phyloP scores from a whole-genome alignment of 768 basidiomycete species.

The Stropharia rugosoannulata region DNA sequence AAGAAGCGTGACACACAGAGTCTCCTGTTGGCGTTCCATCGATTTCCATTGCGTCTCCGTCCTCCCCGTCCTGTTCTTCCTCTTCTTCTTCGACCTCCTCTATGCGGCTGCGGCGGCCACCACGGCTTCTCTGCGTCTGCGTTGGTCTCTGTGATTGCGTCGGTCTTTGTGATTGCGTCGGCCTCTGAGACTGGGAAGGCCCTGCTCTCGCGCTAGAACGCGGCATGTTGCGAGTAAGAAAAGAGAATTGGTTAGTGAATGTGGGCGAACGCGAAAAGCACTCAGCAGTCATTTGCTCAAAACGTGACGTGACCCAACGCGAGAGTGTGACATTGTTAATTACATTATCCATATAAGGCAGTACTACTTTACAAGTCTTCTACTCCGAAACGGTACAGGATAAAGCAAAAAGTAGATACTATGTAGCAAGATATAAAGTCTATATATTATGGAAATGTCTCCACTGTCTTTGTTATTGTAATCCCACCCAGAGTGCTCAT shows the following conservation, averaged over 20 bases:
- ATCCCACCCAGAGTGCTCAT: conserved; percentile 2
- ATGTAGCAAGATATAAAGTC: not conserved
- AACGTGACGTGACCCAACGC: conserved; percentile 12
- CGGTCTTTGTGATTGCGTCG: conserved; percentile 35
- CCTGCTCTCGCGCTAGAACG: conserved; percentile 38
- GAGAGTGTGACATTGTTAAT: not conserved
- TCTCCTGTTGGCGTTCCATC: conserved; percentile 28
- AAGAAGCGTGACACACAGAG: conserved; percentile 17
- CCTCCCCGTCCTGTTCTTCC: conserved; percentile 29
- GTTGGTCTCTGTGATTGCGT: conserved; percentile 39
- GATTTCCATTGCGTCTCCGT: conserved; percentile 33
- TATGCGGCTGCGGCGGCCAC: conserved; percentile 19
- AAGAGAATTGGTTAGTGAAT: not conserved
- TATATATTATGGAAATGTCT: not conserved
- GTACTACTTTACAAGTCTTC: too few species aligned
- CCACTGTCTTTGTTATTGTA: conserved; percentile 14
- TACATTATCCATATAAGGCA: too few species aligned
- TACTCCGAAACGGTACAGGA: conserved; percentile 4
- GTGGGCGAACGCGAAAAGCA: not conserved
- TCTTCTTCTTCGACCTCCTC: conserved; percentile 35
- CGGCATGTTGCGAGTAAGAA: conserved; percentile 22
- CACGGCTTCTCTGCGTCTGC: conserved; percentile 35
- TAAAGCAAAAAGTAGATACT: not conserved
- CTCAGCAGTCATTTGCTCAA: conserved; percentile 7
- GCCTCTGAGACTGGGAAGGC: conserved; percentile 39